Conservation (phyloP, 2,329 filamentous ascomycete species). For the Daldinia eschscholtzii region DNA sequence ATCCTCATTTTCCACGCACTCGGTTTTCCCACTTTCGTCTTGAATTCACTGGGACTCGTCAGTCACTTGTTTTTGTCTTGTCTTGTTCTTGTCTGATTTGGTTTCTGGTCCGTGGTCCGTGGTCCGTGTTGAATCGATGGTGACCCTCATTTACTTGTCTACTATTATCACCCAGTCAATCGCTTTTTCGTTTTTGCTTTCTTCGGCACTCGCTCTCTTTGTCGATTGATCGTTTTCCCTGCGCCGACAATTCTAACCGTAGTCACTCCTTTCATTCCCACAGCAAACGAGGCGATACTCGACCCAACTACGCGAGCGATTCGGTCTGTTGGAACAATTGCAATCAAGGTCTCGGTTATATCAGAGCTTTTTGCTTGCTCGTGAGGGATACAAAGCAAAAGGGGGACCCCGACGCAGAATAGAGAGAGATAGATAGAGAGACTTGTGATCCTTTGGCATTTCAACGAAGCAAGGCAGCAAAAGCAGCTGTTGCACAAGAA, state of each 20-base stretch:
- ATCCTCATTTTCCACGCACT: slow-evolving; percentile 42
- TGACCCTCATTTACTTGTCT: slow-evolving; percentile 30
- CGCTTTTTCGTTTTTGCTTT: slow-evolving; percentile 18
- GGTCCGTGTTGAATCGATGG: slow-evolving; percentile 33
- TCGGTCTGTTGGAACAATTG: slow-evolving; percentile 16
- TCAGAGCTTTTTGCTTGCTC: slow-evolving; percentile 6
- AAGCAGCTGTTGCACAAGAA: slow-evolving; percentile 26
- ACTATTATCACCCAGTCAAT: slow-evolving; percentile 12
- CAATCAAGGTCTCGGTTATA: slow-evolving; percentile 5
- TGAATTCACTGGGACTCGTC: slow-evolving; percentile 18
- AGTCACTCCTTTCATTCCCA: slow-evolving; percentile 42
- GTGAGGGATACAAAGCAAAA: slow-evolving; percentile 11
- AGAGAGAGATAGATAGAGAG: background rate
- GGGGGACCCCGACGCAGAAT: slow-evolving; percentile 3
- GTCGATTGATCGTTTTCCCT: slow-evolving; percentile 22
- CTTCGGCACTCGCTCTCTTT: slow-evolving; percentile 21
- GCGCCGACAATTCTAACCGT: slow-evolving; percentile 33
- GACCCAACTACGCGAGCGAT: slow-evolving; percentile 10
- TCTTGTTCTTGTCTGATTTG: slow-evolving; percentile 18
- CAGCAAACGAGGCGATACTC: slow-evolving; percentile 11
- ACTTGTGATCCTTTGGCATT: slow-evolving; percentile 26
- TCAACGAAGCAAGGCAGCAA: slow-evolving; percentile 15
- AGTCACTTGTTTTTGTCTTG: slow-evolving; percentile 27
- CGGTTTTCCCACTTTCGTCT: slow-evolving; percentile 41
- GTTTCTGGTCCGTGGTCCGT: slow-evolving; percentile 29